Conservation (phyloP, 140 eudicot genomes). For the Oenanthe javanica region DNA sequence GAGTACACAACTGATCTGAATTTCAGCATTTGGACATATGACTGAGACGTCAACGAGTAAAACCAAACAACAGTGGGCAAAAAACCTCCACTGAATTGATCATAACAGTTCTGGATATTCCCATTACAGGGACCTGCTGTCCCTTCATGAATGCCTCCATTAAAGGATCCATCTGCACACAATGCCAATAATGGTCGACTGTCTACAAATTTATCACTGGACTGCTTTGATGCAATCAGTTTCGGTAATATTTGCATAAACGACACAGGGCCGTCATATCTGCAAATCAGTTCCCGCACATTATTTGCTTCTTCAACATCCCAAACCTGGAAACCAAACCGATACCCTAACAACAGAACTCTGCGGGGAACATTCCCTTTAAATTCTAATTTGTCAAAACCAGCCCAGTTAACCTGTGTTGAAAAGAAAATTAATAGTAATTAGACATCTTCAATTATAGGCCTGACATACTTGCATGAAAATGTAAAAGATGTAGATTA, state of each 20-base stretch:
- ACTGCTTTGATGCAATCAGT: slow-evolving; percentile 32
- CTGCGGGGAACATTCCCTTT: slow-evolving; percentile 36
- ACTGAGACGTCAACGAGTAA: slow-evolving; percentile 69
- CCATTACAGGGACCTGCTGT: slow-evolving; percentile 25
- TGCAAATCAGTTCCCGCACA: slow-evolving; percentile 58
- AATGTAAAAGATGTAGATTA: not conserved
- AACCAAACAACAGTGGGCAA: slow-evolving; percentile 71
- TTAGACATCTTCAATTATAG: not conserved
- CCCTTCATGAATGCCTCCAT: slow-evolving; percentile 39
- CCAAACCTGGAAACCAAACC: slow-evolving; percentile 88
- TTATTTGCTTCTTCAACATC: slow-evolving; percentile 85
- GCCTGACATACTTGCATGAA: not conserved
- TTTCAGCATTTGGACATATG: slow-evolving; percentile 57
- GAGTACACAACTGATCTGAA: slow-evolving; percentile 73
- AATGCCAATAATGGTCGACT: slow-evolving; percentile 61
- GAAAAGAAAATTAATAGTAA: not conserved
- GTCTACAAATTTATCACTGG: slow-evolving; percentile 44
- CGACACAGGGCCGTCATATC: slow-evolving; percentile 76
- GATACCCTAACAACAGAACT: slow-evolving; percentile 75
- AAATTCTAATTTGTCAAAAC: slow-evolving; percentile 71
- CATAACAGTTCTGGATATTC: slow-evolving; percentile 31
- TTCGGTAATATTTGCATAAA: slow-evolving; percentile 72
- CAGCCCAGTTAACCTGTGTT: slow-evolving; percentile 82
- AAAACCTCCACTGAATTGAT: slow-evolving; percentile 30
- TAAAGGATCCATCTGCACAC: slow-evolving; percentile 69